A percentile compares a stretch with the other conserved stretches of the same genome.
phyloP scores from a whole-genome alignment of 2,329 filamentous ascomycete species.

The Colletotrichum tofieldiae region DNA sequence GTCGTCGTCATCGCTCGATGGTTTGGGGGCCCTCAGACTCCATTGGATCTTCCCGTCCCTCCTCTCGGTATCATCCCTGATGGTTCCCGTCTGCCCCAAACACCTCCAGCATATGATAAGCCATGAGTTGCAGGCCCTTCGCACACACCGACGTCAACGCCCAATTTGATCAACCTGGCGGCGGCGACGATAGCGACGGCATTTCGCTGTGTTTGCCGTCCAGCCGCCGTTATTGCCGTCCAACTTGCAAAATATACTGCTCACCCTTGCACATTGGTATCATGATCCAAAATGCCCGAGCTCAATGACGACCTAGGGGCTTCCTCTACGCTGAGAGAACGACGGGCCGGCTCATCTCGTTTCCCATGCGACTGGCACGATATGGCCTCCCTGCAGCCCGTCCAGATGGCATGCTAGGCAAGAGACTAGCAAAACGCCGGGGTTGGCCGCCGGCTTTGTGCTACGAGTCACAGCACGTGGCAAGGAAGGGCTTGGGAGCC shows the following conservation, averaged over 20 bases:
- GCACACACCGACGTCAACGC: neutral
- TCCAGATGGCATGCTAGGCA: conserved; percentile 4
- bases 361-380: conserved; percentile 13
- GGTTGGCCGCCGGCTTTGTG: conserved; percentile 11
- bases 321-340: conserved; percentile 13
- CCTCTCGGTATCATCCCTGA: conserved; percentile 31
- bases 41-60: conserved; percentile 33
- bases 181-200: neutral
- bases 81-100: conserved; percentile 2
- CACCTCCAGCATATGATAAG: conserved; percentile 6
- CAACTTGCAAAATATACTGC: conserved; percentile 2
- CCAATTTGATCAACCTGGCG: neutral
- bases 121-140: neutral
- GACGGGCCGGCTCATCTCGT: conserved; percentile 28
- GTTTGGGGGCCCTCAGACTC: conserved; percentile 8
- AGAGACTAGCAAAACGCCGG: conserved; percentile 6
- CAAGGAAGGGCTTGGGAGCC: conserved; percentile 37
- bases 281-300: conserved; percentile 10
- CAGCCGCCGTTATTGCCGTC: conserved; percentile 12
- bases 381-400: conserved; percentile 8
- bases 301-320: conserved; percentile 1
- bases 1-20: conserved; percentile 22
- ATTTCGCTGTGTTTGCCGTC: conserved; percentile 14
- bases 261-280: conserved; percentile 10
- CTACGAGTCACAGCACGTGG: conserved; percentile 32